Evolutionary conservation across 1,284 basidiomycete species (phyloP).

Genomic region (Marasmius oreades): DNA sequence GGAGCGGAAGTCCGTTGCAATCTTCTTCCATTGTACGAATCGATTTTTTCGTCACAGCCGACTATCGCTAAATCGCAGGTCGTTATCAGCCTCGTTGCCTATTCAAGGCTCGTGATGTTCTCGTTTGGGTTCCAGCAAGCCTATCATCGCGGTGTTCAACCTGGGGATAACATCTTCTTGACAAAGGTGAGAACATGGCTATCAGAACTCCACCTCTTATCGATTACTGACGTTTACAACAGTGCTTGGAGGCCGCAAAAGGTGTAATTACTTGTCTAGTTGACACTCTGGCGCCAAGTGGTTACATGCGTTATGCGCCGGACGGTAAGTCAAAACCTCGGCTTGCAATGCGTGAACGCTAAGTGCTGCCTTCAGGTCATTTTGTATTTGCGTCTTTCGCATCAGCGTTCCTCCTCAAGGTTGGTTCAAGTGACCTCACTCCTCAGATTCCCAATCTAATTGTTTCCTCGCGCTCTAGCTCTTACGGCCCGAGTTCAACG

Average conservation of each 20-base stretch:
- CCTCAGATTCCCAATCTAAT: not conserved
- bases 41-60: not conserved
- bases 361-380: conserved; percentile 44
- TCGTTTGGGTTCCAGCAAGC: conserved; percentile 85
- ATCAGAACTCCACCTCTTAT: not conserved
- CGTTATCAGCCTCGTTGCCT: conserved; percentile 57
- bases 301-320: conserved; percentile 79
- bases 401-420: conserved; percentile 80
- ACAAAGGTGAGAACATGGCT: conserved; percentile 46
- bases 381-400: conserved; percentile 86
- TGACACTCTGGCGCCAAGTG: conserved; percentile 63
- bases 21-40: conserved; percentile 69
- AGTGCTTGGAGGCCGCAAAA: conserved; percentile 74
- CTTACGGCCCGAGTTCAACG: conserved; percentile 68
- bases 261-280: conserved; percentile 63
- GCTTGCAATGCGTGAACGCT: conserved; percentile 1
- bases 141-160: conserved; percentile 63
- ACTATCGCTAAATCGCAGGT: conserved; percentile 16
- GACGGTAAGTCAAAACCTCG: conserved; percentile 49
- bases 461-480: conserved; percentile 48
- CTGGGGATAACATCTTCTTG: conserved; percentile 63
- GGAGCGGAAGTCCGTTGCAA: conserved; percentile 61
- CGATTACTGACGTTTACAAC: conserved; percentile 10
- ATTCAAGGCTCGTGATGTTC: conserved; percentile 81
- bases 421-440: conserved; percentile 20